Conservation (phyloP, 495 filamentous ascomycete genomes). For the Glonium stellatum region DNA sequence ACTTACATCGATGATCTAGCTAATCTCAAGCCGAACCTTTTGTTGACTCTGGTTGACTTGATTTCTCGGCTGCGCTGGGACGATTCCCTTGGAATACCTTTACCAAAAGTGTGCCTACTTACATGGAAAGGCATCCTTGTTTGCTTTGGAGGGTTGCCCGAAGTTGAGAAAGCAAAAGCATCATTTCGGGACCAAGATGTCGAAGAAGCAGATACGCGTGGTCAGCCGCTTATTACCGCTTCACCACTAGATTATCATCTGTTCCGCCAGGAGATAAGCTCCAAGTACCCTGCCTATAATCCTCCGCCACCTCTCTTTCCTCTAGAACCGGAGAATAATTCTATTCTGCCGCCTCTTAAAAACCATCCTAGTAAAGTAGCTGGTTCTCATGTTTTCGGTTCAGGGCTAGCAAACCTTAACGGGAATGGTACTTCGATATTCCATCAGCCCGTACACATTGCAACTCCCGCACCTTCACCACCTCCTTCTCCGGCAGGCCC, state of each 20-base stretch:
- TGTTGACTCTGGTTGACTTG: constrained; percentile 66
- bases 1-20: constrained; percentile 32
- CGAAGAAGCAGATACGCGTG: constrained; percentile 36
- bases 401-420: constrained; percentile 37
- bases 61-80: constrained; percentile 82
- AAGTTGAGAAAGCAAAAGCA: constrained; percentile 67
- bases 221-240: constrained; percentile 66
- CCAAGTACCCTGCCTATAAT: constrained; percentile 94
- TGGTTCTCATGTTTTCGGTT: constrained; percentile 27
- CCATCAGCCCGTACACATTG: constrained; percentile 94
- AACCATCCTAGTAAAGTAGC: constrained; percentile 54
- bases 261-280: constrained; percentile 96
- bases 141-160: constrained; percentile 66
- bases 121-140: constrained; percentile 83
- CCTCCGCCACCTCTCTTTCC: constrained; percentile 79
- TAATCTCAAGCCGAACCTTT: constrained; percentile 57
- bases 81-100: constrained; percentile 58
- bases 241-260: constrained; percentile 93
- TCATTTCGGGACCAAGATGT: constrained; percentile 46
- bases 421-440: constrained; percentile 68
- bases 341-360: constrained; percentile 77
- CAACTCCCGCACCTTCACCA: constrained; percentile 93
- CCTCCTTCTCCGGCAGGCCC: constrained; percentile 83
- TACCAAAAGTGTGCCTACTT: constrained; percentile 44
- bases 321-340: constrained; percentile 81